phyloP scores from a whole-genome alignment of 176 grass and related monocot genomes.

The Avena eriantha region DNA sequence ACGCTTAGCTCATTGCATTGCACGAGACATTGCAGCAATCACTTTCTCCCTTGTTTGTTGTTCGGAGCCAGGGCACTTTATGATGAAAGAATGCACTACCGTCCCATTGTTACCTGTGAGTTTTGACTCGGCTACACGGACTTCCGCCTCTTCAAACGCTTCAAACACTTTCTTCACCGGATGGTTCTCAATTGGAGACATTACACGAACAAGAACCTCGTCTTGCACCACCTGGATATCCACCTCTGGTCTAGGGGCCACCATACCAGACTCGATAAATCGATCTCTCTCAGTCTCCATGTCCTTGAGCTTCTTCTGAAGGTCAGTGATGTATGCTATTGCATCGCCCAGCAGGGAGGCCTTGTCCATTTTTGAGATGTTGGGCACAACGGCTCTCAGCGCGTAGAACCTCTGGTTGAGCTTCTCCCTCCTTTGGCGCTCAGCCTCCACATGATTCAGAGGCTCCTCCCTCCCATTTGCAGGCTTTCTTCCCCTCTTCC shows the following conservation, averaged over 20 bases:
- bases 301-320: constrained; percentile 93
- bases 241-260: constrained; percentile 55
- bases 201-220: constrained; percentile 79
- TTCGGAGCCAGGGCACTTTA: constrained; percentile 78
- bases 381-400: constrained; percentile 84
- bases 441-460: constrained; percentile 95
- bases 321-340: constrained; percentile 89
- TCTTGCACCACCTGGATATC: constrained; percentile 88
- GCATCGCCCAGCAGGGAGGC: constrained; percentile 88
- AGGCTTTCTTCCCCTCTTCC: constrained; percentile 95
- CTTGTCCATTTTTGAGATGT: constrained; percentile 99
- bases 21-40: constrained; percentile 63
- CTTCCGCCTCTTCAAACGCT: constrained; percentile 82
- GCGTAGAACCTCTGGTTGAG: constrained; percentile 97
- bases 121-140: constrained; percentile 73
- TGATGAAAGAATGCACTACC: constrained; percentile 78
- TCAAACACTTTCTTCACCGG: constrained; percentile 72
- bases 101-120: constrained; percentile 54
- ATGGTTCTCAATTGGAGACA: constrained; percentile 74
- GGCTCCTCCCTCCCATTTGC: constrained; percentile 97
- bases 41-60: constrained; percentile 90
- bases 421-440: constrained; percentile 97
- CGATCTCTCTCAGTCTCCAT: constrained; percentile 81
- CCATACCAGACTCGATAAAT: constrained; percentile 49
- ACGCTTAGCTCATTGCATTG: constrained; percentile 56